Evolutionary conservation across 2,329 filamentous ascomycete species (phyloP).

Genomic region (Colletotrichum gloeosporioides): DNA sequence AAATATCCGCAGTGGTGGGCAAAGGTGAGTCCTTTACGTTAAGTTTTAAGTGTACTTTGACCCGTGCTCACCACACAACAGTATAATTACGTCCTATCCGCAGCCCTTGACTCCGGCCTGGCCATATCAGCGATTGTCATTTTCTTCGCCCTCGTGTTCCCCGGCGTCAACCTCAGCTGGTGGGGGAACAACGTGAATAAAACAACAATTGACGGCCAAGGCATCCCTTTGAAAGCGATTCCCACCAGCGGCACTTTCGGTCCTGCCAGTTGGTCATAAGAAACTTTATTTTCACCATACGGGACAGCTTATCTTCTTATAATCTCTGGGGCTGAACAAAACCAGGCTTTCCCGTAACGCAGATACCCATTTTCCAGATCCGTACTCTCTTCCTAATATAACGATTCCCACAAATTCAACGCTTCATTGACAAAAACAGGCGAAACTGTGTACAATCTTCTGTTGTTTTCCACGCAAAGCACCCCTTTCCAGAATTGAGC

Average conservation of each 20-base stretch:
- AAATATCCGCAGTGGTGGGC: slow-evolving; percentile 16
- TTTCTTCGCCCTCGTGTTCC: slow-evolving; percentile 47
- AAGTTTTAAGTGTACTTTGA: background rate
- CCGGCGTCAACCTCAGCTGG: slow-evolving; percentile 40
- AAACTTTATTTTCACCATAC: background rate
- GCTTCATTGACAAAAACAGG: background rate
- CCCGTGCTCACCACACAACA: background rate
- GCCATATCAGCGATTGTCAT: slow-evolving; percentile 47
- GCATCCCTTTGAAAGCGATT: slow-evolving; percentile 20
- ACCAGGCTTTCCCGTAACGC: background rate
- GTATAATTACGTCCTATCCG: slow-evolving; percentile 45
- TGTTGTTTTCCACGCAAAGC: background rate
- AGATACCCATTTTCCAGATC: background rate
- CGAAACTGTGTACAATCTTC: background rate
- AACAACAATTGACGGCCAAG: slow-evolving; percentile 45
- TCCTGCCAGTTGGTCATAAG: slow-evolving; percentile 4
- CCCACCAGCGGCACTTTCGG: slow-evolving; percentile 10
- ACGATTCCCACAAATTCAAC: background rate
- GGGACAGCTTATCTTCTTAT: background rate
- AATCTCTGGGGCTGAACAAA: background rate
- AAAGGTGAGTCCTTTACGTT: background rate
- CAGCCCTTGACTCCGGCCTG: slow-evolving; percentile 45
- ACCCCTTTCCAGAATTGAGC: background rate
- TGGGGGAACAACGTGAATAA: slow-evolving; percentile 40
- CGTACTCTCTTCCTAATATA: background rate